phyloP scores from a whole-genome alignment of 108 stramenopile genomes.

The Nitzschia sp. region DNA sequence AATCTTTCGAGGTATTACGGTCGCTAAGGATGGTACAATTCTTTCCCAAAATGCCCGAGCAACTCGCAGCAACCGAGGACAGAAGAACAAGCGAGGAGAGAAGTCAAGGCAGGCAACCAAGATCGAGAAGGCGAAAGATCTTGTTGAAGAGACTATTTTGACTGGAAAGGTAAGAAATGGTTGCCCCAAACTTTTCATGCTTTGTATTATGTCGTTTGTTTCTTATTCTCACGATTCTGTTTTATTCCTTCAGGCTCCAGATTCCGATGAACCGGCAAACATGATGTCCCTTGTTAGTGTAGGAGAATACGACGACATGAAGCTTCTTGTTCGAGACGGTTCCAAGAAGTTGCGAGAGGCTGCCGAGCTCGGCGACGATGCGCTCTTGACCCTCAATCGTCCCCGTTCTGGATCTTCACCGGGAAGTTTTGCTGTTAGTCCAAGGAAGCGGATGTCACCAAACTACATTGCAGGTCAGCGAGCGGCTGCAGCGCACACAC shows the following conservation, averaged over 20 bases:
- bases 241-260: conserved; percentile 39
- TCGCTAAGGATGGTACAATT: conserved; percentile 76
- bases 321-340: conserved; percentile 87
- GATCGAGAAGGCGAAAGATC: conserved; percentile 87
- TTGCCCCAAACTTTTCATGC: too few species aligned
- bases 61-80: conserved; percentile 60
- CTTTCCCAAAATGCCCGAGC: conserved; percentile 75
- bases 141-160: conserved; percentile 74
- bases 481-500: conserved; percentile 19
- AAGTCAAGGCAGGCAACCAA: conserved; percentile 85
- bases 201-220: conserved; percentile 14
- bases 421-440: conserved; percentile 18
- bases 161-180: conserved; percentile 46
- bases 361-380: conserved; percentile 55
- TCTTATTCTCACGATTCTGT: background rate
- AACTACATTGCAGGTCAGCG: conserved; percentile 20
- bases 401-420: conserved; percentile 26
- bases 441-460: conserved; percentile 48
- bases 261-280: conserved; percentile 72
- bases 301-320: conserved; percentile 89
- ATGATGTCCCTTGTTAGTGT: conserved; percentile 72
- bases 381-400: conserved; percentile 58
- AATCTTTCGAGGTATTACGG: conserved; percentile 85
- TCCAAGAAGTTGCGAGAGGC: conserved; percentile 83
- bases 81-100: conserved; percentile 72